phyloP scores from a whole-genome alignment of 2,329 filamentous ascomycete genomes.

The Cytospora leucostoma region DNA sequence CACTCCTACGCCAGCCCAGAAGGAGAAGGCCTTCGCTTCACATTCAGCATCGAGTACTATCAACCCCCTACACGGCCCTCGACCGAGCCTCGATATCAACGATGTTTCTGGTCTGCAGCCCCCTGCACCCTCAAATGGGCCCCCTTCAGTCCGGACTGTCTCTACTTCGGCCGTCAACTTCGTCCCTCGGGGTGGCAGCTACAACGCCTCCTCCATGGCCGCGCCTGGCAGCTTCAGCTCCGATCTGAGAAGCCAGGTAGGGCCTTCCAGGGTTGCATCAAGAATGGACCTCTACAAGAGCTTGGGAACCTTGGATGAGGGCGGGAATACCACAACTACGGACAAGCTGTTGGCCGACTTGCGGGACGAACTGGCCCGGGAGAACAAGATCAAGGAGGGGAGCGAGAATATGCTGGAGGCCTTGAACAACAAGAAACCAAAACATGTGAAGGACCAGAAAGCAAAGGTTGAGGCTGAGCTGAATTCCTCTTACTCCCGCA shows the following conservation, averaged over 20 bases:
- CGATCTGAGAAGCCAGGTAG: slow-evolving; percentile 74
- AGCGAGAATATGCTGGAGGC: slow-evolving; percentile 98
- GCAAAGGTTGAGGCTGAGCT: slow-evolving; percentile 82
- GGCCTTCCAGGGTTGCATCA: slow-evolving; percentile 64
- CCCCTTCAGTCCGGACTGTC: slow-evolving; percentile 45
- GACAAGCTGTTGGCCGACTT: slow-evolving; percentile 76
- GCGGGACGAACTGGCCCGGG: slow-evolving; percentile 85
- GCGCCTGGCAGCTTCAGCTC: slow-evolving; percentile 86
- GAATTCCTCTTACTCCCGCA: slow-evolving; percentile 78
- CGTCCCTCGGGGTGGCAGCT: slow-evolving; percentile 66
- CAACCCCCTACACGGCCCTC: slow-evolving; percentile 40
- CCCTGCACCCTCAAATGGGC: slow-evolving; percentile 44
- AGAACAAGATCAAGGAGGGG: slow-evolving; percentile 96
- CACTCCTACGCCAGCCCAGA: slow-evolving; percentile 37
- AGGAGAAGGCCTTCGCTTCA: slow-evolving; percentile 49
- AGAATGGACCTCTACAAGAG: slow-evolving; percentile 51
- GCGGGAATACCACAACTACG: slow-evolving; percentile 55
- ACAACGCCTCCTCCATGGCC: slow-evolving; percentile 61
- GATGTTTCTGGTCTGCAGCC: slow-evolving; percentile 51
- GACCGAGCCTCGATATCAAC: slow-evolving; percentile 59
- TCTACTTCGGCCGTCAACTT: slow-evolving; percentile 61
- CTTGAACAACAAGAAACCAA: slow-evolving; percentile 89
- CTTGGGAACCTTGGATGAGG: slow-evolving; percentile 64
- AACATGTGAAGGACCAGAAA: slow-evolving; percentile 87
- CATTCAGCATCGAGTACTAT: slow-evolving; percentile 45